Evolutionary conservation across 1,284 basidiomycete genomes (phyloP).

Genomic region (Cryptococcus sp.): DNA sequence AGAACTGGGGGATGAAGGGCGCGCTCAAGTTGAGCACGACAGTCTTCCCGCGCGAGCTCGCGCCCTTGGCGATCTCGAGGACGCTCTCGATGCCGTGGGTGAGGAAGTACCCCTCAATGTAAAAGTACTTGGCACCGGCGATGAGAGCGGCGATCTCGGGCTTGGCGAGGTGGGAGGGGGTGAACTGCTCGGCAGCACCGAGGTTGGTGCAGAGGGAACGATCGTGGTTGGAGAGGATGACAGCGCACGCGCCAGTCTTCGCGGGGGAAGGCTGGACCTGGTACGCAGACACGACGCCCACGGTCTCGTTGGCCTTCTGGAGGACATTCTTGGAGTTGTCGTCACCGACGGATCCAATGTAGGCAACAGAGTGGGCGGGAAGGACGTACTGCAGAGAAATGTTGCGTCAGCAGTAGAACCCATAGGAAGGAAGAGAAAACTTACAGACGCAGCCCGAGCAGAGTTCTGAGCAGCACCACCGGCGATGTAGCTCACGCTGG

Average conservation of each 20-base stretch:
- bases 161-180: slow-evolving; percentile 73
- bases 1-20: slow-evolving; percentile 96
- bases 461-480: slow-evolving; percentile 97
- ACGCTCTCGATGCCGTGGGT: slow-evolving; percentile 82
- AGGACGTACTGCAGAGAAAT: slow-evolving; percentile 69
- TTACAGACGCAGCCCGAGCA: slow-evolving; percentile 89
- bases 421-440: slow-evolving; percentile 47
- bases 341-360: slow-evolving; percentile 89
- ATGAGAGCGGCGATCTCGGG: slow-evolving; percentile 72
- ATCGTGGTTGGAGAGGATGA: slow-evolving; percentile 89
- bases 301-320: slow-evolving; percentile 86
- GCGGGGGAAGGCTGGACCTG: slow-evolving; percentile 73
- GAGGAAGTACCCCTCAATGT: slow-evolving; percentile 97
- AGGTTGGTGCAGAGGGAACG: slow-evolving; percentile 90
- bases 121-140: slow-evolving; percentile 78
- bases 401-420: not conserved
- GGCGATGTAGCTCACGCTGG: slow-evolving; percentile 85
- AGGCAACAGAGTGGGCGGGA: slow-evolving; percentile 86
- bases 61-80: slow-evolving; percentile 73
- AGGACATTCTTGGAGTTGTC: slow-evolving; percentile 88
- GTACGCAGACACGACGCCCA: slow-evolving; percentile 86
- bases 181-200: slow-evolving; percentile 85
- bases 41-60: slow-evolving; percentile 73
- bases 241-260: slow-evolving; percentile 95
- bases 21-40: slow-evolving; percentile 94